These are phyloP conservation scores for Pythium plurisporium DNA, from an alignment of 352 stramenopile genomes.

Conservation along the genomic window DNA sequence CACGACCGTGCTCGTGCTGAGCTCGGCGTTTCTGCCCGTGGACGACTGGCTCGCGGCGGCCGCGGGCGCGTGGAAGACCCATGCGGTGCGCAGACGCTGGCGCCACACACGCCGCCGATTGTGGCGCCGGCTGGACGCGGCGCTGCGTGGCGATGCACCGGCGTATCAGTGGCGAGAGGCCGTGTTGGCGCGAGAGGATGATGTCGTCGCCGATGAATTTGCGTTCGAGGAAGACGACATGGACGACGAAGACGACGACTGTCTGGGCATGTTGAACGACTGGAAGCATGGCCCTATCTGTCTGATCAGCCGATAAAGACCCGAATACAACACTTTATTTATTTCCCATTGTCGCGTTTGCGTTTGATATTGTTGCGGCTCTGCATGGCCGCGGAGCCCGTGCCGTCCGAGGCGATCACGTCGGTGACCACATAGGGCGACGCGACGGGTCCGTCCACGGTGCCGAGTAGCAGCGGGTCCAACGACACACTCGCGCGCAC, in stretches of 20 bases:
- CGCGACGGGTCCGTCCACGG: conserved; percentile 33
- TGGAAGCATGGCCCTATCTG: conserved; percentile 43
- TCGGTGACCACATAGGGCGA: conserved; percentile 66
- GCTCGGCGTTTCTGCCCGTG: conserved; percentile 18
- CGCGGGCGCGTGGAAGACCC: not conserved
- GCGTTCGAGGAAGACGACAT: not conserved
- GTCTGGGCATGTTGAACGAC: conserved; percentile 31
- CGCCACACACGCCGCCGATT: conserved; percentile 1
- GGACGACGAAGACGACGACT: conserved; percentile 34
- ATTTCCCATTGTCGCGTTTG: conserved; percentile 55
- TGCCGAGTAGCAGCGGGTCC: conserved; percentile 50
- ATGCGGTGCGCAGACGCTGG: conserved; percentile 9
- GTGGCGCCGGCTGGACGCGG: conserved; percentile 10
- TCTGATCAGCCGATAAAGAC: conserved; percentile 39
- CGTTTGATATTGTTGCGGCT: conserved; percentile 87
- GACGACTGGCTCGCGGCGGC: conserved; percentile 12
- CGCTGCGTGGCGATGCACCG: conserved; percentile 4
- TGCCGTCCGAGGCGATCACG: conserved; percentile 66
- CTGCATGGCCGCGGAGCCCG: conserved; percentile 72
- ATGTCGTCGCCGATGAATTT: conserved; percentile 1
- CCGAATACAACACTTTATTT: not conserved
- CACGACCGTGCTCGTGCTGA: conserved; percentile 15
- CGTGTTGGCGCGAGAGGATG: not conserved
- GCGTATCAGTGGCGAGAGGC: conserved; percentile 1
- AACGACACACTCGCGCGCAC: conserved; percentile 63